Evolutionary conservation across 2,329 filamentous ascomycete species (phyloP), one percentile per base, ranked within the genome.

Genomic region (Claviceps sp.): DNA sequence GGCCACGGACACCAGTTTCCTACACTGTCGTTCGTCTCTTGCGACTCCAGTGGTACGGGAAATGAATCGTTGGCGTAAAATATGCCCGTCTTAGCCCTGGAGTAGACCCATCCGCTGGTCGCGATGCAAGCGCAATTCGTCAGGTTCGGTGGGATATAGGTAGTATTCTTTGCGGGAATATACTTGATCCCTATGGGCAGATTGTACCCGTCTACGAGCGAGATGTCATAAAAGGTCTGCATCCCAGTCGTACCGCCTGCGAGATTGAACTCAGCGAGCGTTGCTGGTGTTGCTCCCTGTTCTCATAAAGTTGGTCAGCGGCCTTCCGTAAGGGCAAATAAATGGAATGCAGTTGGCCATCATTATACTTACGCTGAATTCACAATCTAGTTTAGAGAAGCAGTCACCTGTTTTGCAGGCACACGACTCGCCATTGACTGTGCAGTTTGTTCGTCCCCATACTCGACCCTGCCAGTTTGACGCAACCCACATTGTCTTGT

Each of bases 371-470:
- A 87, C 85, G 55, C 83, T 80, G 58, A 78, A 80, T 59, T 77
- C 71, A 69, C 85, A 94, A 61, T 84, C 72, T 54, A 91, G 61
- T 54, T 78, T 76, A 5, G 82, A 81, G 54, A 81, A 80, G 64
- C 88, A 93, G 65, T 93, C 87, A 7, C 87, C 87, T 2, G 87
- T 89, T 49, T 72, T 65, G 66, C 88, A 93, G 22, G 84, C 81
- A 50, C 74, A 80, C 1, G 82, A 84, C 47, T 81, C 75, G 16
- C 72, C 72, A 58, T 83, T 80, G 65, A 89, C 88, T 41, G 78
- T 86, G 69, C 88, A 94, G 63, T 93, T 93, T 17, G 87, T 91
- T 51, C 88, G 75, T 13, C 82, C 88, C 88, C 87, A 93, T 30
- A 93, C 73, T 51, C 88, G 79, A 10, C 88, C 88, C 63, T 87